phyloP scores from a whole-genome alignment of 805 yeast species.

The Kodamaea hsintzibuensis region DNA sequence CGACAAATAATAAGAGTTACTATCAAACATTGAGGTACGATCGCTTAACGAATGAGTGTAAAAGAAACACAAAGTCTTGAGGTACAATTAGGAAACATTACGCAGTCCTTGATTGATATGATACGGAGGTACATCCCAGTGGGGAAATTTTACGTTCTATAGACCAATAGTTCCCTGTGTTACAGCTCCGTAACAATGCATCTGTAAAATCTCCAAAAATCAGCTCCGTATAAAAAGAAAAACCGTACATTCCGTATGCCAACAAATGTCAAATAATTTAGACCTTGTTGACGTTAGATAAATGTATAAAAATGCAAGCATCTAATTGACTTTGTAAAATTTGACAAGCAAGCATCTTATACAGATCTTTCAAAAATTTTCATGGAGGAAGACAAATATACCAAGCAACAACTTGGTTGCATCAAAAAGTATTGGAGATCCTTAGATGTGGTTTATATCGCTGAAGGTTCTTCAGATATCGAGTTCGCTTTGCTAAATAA shows the following conservation, averaged over 20 bases:
- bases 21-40: background rate
- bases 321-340: background rate
- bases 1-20: background rate
- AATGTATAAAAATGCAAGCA: background rate
- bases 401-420: constrained; percentile 4
- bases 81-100: background rate
- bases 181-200: background rate
- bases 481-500: background rate
- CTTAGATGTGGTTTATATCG: constrained; percentile 8
- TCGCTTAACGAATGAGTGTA: background rate
- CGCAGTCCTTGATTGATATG: background rate
- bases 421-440: constrained; percentile 10
- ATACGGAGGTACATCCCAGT: background rate
- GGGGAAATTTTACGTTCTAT: background rate
- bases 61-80: background rate
- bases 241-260: background rate
- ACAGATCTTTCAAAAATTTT: background rate
- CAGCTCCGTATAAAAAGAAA: background rate
- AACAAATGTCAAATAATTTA: background rate
- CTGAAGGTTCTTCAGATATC: background rate
- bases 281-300: background rate
- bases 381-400: background rate
- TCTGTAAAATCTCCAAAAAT: background rate
- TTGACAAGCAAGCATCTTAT: background rate
- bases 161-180: background rate